Percentiles rank a stretch among this genome's conserved stretches.
Evolutionary conservation across 768 basidiomycete species (phyloP).

Genomic region (Pulveroboletus ravenelii): DNA sequence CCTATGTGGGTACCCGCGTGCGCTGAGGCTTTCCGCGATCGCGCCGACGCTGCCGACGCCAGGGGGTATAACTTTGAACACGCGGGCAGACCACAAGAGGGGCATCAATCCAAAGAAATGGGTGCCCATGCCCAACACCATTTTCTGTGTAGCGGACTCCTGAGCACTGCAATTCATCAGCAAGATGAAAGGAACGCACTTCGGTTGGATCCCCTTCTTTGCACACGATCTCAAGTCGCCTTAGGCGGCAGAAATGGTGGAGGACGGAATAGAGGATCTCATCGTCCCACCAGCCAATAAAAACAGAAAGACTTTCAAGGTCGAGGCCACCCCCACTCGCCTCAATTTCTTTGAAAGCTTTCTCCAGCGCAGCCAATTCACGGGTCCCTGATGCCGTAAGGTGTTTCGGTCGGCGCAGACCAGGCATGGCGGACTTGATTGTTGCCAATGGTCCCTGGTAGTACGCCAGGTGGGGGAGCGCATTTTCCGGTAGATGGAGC

Average conservation of each 20-base stretch:
- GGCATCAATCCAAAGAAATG: constrained; percentile 37
- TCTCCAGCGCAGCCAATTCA: constrained; percentile 20
- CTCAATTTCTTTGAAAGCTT: constrained; percentile 26
- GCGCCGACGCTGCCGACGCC: constrained; percentile 5
- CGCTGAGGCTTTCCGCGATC: constrained; percentile 1
- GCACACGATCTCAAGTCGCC: constrained; percentile 39
- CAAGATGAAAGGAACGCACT: constrained; percentile 27
- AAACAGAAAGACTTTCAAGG: constrained; percentile 31
- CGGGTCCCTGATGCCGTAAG: constrained; percentile 26
- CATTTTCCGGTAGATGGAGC: constrained; percentile 15
- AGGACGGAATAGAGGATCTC: constrained; percentile 41
- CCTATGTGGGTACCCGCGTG: constrained; percentile 13
- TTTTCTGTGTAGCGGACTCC: constrained; percentile 23
- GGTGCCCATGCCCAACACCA: constrained; percentile 40
- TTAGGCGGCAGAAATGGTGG: constrained; percentile 34
- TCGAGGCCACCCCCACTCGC: constrained; percentile 7
- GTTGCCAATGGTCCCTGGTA: constrained; percentile 27
- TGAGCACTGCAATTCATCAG: neutral
- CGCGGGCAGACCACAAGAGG: constrained; percentile 34
- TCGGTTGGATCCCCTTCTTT: constrained; percentile 36
- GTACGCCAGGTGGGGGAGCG: constrained; percentile 17
- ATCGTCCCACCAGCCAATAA: constrained; percentile 41
- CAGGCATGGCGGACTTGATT: constrained; percentile 21
- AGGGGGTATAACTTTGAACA: constrained; percentile 30
- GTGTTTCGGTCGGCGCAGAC: constrained; percentile 15